A percentile compares a stretch with the other conserved stretches of the same genome.
These are phyloP conservation scores for Pistacia integerrima DNA, from an alignment of 345 rosid genomes.

Conservation along the genomic window DNA sequence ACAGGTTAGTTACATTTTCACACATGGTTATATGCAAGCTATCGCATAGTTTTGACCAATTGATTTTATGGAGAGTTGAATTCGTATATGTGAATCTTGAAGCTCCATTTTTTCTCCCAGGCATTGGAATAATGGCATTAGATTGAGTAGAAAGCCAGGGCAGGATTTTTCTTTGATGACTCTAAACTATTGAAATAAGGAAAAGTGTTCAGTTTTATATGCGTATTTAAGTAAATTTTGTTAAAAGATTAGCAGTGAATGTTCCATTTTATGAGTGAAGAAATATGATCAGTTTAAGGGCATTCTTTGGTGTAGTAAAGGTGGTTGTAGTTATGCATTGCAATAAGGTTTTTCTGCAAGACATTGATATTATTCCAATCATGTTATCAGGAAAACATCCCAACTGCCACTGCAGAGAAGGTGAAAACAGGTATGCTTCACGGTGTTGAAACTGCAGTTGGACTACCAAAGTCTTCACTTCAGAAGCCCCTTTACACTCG, in stretches of 20 bases:
- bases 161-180: no score
- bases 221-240: not conserved
- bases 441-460: slow-evolving; percentile 73
- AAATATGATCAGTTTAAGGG: not conserved
- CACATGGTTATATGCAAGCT: not conserved
- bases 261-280: not conserved
- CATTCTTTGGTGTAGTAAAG: not conserved
- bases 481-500: slow-evolving; percentile 55
- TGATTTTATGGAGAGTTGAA: not conserved
- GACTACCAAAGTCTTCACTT: slow-evolving; percentile 69
- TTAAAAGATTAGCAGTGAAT: not conserved
- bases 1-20: slow-evolving; percentile 46
- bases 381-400: slow-evolving; percentile 71
- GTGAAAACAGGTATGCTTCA: slow-evolving; percentile 73
- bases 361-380: not conserved
- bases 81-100: not conserved
- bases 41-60: not conserved
- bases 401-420: slow-evolving; percentile 70
- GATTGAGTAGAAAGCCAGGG: not conserved
- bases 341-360: slow-evolving; percentile 1
- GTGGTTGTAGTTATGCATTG: not conserved
- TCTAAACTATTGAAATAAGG: no score
- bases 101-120: not conserved
- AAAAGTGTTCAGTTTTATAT: not conserved
- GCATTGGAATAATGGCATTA: not conserved